These are phyloP conservation scores for Gnomoniopsis smithogilvyi DNA, from an alignment of 2,329 filamentous ascomycete species.

Conservation along the genomic window DNA sequence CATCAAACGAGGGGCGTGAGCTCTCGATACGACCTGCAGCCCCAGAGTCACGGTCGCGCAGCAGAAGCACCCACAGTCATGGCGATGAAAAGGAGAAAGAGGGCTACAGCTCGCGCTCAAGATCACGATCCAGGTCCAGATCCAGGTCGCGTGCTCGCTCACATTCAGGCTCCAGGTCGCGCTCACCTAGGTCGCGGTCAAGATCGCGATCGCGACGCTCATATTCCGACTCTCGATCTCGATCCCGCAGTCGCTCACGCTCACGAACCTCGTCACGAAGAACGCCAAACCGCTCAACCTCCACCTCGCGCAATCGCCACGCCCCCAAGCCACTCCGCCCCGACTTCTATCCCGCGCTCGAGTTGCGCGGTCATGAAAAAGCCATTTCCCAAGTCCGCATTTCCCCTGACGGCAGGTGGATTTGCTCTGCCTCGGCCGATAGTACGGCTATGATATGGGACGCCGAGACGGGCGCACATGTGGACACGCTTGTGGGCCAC, in stretches of 20 bases:
- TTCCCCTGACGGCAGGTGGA: conserved; percentile 84
- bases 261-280: conserved; percentile 23
- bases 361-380: conserved; percentile 73
- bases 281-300: conserved; percentile 16
- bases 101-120: conserved; percentile 21
- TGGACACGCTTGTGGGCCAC: conserved; percentile 90
- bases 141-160: conserved; percentile 25
- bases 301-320: conserved; percentile 18
- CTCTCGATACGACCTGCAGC: conserved; percentile 26
- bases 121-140: conserved; percentile 19
- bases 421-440: conserved; percentile 88
- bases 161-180: conserved; percentile 22
- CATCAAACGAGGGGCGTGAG: conserved; percentile 14
- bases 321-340: conserved; percentile 53
- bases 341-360: conserved; percentile 66
- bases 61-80: conserved; percentile 17
- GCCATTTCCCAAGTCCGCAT: conserved; percentile 84
- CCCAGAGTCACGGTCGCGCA: conserved; percentile 21
- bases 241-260: conserved; percentile 27
- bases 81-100: conserved; percentile 10
- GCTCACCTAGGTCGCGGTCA: conserved; percentile 21
- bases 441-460: conserved; percentile 91
- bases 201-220: conserved; percentile 23
- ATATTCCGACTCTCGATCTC: conserved; percentile 29
- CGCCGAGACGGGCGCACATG: conserved; percentile 69